Conservation (phyloP, 2,329 filamentous ascomycete genomes). For the Colletotrichum neosansevieriae region DNA sequence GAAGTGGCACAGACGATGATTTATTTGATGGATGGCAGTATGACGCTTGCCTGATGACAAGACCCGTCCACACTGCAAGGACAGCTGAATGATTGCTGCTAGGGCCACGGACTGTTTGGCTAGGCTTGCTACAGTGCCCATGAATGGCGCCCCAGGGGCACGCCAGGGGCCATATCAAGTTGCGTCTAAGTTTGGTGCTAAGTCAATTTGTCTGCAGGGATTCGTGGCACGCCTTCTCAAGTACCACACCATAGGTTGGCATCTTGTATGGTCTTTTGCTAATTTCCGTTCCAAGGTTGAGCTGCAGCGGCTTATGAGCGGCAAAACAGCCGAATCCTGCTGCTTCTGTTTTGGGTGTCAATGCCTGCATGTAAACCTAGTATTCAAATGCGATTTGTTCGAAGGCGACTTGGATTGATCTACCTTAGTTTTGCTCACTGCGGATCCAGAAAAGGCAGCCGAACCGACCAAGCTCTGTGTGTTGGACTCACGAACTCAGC, state of each 20-base stretch:
- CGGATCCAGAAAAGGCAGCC: not conserved
- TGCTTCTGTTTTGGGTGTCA: conserved; percentile 23
- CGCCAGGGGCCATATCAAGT: conserved; percentile 33
- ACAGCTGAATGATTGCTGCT: conserved; percentile 20
- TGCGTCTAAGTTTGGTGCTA: conserved; percentile 38
- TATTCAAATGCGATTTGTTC: not conserved
- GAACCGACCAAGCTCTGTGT: not conserved
- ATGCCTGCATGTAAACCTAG: conserved; percentile 20
- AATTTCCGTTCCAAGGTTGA: conserved; percentile 40
- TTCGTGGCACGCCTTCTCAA: conserved; percentile 37
- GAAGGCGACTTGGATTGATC: not conserved
- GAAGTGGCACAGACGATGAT: conserved; percentile 35
- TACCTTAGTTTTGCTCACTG: not conserved
- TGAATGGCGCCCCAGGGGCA: conserved; percentile 21
- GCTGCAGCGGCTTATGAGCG: conserved; percentile 37
- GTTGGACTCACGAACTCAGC: not conserved
- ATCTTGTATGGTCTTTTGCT: conserved; percentile 39
- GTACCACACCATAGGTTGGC: conserved; percentile 35
- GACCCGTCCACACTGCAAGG: conserved; percentile 16
- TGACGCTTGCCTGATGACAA: conserved; percentile 36
- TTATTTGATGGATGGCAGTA: conserved; percentile 33
- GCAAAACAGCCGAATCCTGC: conserved; percentile 32
- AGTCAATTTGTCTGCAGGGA: conserved; percentile 34
- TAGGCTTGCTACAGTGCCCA: conserved; percentile 21
- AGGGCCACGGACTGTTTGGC: conserved; percentile 22